These are phyloP conservation scores for Ampelocalamus luodianensis DNA, from an alignment of 176 grass and related monocot genomes.

Conservation along the genomic window DNA sequence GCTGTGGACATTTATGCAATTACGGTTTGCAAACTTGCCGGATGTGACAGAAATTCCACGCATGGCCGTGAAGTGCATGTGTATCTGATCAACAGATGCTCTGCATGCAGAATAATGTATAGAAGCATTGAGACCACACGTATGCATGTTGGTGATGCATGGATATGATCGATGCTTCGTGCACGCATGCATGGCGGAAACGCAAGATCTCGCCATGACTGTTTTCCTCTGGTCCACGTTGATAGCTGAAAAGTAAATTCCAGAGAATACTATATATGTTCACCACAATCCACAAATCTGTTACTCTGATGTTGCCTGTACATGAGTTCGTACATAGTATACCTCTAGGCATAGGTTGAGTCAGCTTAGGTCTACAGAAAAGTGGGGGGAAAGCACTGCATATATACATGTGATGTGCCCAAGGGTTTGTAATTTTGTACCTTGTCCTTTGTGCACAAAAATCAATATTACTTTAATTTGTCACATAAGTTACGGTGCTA, in stretches of 20 bases:
- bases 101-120: not conserved
- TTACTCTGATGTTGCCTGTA: not conserved
- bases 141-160: too few relatives aligned
- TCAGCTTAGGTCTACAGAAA: slow-evolving; percentile 38
- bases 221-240: not conserved
- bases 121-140: not conserved
- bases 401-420: not conserved
- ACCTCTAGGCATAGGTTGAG: not conserved
- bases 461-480: not conserved
- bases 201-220: not conserved
- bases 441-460: slow-evolving; percentile 45
- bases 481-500: slow-evolving; percentile 41
- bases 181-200: not conserved
- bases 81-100: too few relatives aligned
- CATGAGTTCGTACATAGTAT: not conserved
- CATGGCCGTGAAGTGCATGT: too few relatives aligned
- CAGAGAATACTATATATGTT: not conserved
- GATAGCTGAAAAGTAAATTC: not conserved
- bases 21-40: too few relatives aligned
- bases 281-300: not conserved
- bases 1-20: too few relatives aligned
- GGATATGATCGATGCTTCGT: not conserved
- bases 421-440: slow-evolving; percentile 37
- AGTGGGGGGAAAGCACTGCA: not conserved
- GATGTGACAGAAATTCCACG: too few relatives aligned